phyloP scores from a whole-genome alignment of 2,329 filamentous ascomycete genomes.

The Neurospora crassa region DNA sequence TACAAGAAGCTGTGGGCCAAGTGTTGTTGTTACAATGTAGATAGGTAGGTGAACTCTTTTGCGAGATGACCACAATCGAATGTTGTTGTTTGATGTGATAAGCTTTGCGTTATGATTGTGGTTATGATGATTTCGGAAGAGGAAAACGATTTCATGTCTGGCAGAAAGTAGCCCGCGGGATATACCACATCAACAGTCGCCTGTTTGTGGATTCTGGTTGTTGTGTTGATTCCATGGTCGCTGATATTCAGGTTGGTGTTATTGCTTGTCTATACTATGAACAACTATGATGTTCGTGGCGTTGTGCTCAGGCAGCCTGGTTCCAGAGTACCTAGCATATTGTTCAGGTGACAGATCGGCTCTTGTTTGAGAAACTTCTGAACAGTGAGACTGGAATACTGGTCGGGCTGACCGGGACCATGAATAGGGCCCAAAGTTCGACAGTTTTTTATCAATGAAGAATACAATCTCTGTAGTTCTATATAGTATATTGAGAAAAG shows the following conservation, averaged over 20 bases:
- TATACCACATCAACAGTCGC: neutral
- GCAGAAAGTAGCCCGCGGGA: neutral
- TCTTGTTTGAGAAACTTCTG: neutral
- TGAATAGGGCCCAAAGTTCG: too few relatives aligned
- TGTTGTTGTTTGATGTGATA: neutral
- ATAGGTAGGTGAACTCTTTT: fast-evolving
- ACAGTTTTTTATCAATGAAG: too few relatives aligned
- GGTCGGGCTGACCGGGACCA: too few relatives aligned
- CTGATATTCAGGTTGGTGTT: neutral
- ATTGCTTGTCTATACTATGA: neutral
- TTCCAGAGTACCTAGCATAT: neutral
- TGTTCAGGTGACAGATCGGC: neutral
- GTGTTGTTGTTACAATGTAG: neutral
- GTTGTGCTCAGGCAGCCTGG: neutral
- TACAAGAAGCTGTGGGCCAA: fast-evolving
- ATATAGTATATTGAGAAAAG: too few relatives aligned
- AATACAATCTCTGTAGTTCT: too few relatives aligned
- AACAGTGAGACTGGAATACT: neutral
- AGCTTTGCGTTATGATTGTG: neutral
- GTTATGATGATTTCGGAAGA: neutral
- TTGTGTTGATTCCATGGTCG: neutral
- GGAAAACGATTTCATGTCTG: neutral
- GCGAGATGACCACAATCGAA: neutral
- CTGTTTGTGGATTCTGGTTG: neutral
- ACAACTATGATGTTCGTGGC: neutral